Evolutionary conservation across 2,329 filamentous ascomycete genomes (phyloP).

Genomic region (Pyricularia sp.): DNA sequence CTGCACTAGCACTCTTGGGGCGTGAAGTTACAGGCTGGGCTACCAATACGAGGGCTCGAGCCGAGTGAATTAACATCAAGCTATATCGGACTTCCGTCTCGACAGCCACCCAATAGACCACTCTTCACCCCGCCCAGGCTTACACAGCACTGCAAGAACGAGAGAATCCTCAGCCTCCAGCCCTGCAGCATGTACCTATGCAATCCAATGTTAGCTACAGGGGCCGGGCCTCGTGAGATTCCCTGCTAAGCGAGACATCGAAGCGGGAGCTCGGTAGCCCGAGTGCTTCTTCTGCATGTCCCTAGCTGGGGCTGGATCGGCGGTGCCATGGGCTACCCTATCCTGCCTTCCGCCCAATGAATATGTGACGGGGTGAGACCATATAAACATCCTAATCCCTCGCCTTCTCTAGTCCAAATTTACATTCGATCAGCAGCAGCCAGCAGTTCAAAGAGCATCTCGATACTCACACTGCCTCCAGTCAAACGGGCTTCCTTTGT

Average conservation of each 20-base stretch:
- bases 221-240: background rate
- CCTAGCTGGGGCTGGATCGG: background rate
- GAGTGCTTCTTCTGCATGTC: slow-evolving; percentile 1
- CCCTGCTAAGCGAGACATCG: background rate
- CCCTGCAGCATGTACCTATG: background rate
- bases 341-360: background rate
- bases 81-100: slow-evolving; percentile 5
- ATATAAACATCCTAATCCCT: slow-evolving; percentile 4
- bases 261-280: background rate
- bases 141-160: background rate
- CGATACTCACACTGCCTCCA: background rate
- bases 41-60: slow-evolving; percentile 2
- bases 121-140: slow-evolving; percentile 1
- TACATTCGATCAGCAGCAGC: background rate
- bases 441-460: background rate
- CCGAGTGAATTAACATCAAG: background rate
- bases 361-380: background rate
- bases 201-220: background rate
- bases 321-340: background rate
- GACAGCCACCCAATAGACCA: slow-evolving; percentile 3
- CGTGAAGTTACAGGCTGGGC: background rate
- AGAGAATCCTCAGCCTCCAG: slow-evolving; percentile 5
- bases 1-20: background rate
- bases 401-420: background rate
- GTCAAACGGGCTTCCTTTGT: background rate